These are phyloP conservation scores for Sporisorium graminicola DNA, from an alignment of 1,284 basidiomycete species.

Conservation along the genomic window DNA sequence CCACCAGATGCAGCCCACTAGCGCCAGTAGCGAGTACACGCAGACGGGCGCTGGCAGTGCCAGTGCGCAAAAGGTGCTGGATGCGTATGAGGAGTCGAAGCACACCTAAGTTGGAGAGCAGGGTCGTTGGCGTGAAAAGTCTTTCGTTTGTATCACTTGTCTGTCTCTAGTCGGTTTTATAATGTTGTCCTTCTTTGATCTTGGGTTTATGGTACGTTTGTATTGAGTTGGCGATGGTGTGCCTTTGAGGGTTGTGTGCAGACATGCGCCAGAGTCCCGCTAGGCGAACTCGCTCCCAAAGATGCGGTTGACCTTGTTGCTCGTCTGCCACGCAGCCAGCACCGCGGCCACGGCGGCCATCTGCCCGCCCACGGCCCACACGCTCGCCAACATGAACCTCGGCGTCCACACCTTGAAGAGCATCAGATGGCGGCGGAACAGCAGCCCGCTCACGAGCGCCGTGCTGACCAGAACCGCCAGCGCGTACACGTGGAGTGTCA, in stretches of 20 bases:
- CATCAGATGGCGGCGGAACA: slow-evolving; percentile 90
- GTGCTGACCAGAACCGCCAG: slow-evolving; percentile 71
- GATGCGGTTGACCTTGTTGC: slow-evolving; percentile 45
- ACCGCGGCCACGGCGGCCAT: slow-evolving; percentile 69
- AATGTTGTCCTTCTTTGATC: no score
- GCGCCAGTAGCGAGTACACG: slow-evolving; percentile 3
- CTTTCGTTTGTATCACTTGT: no score
- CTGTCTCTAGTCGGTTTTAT: no score
- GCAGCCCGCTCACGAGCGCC: slow-evolving; percentile 78
- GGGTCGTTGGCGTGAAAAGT: background rate
- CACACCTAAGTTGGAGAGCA: background rate
- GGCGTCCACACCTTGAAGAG: slow-evolving; percentile 99
- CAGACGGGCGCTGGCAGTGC: background rate
- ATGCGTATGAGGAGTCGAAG: slow-evolving; percentile 37
- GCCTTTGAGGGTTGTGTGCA: no score
- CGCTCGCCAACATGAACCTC: slow-evolving; percentile 83
- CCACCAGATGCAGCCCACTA: slow-evolving; percentile 28
- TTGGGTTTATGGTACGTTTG: no score
- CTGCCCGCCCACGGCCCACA: slow-evolving; percentile 72
- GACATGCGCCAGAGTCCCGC: no score
- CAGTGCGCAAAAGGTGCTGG: slow-evolving; percentile 32
- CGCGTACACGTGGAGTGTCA: slow-evolving; percentile 81
- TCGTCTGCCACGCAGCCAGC: slow-evolving; percentile 44
- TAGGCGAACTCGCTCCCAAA: slow-evolving; percentile 53
- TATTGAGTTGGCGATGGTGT: no score